phyloP scores from a whole-genome alignment of 495 filamentous ascomycete species.

The Trypethelium eluteriae region DNA sequence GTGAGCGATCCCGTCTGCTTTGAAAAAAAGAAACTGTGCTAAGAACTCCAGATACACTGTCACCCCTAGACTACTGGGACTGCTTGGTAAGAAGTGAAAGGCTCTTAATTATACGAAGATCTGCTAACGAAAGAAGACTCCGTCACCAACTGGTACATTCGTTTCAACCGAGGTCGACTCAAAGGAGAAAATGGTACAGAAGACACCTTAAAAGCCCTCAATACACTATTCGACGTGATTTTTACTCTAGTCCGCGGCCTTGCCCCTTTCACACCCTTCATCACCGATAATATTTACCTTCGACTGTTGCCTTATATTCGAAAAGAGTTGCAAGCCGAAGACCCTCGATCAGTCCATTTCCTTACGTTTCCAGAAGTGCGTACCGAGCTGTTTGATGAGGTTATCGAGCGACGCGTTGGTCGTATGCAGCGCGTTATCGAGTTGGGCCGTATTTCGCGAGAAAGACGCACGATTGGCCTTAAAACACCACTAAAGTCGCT shows the following conservation, averaged over 20 bases:
- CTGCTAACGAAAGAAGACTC: conserved; percentile 84
- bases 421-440: conserved; percentile 97
- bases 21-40: neutral
- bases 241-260: conserved; percentile 80
- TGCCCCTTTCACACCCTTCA: conserved; percentile 91
- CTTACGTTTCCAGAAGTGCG: conserved; percentile 80
- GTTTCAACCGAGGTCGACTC: conserved; percentile 92
- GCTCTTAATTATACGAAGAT: neutral
- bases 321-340: conserved; percentile 52
- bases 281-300: conserved; percentile 89
- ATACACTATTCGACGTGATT: conserved; percentile 94
- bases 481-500: conserved; percentile 88
- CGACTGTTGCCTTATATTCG: conserved; percentile 76
- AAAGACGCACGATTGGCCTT: conserved; percentile 73
- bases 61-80: conserved; percentile 54
- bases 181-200: conserved; percentile 88
- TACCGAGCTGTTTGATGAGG: conserved; percentile 77
- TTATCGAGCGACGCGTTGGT: conserved; percentile 74
- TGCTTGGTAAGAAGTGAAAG: neutral
- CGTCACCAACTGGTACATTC: conserved; percentile 98
- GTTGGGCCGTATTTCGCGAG: conserved; percentile 72
- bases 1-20: conserved; percentile 19
- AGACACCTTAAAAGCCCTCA: conserved; percentile 84
- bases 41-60: conserved; percentile 63
- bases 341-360: conserved; percentile 86